A percentile compares a stretch with the other conserved stretches of the same genome.
Evolutionary conservation across 1,139 yeast species (phyloP).

Genomic region (Magnusiomyces suaveolens): DNA sequence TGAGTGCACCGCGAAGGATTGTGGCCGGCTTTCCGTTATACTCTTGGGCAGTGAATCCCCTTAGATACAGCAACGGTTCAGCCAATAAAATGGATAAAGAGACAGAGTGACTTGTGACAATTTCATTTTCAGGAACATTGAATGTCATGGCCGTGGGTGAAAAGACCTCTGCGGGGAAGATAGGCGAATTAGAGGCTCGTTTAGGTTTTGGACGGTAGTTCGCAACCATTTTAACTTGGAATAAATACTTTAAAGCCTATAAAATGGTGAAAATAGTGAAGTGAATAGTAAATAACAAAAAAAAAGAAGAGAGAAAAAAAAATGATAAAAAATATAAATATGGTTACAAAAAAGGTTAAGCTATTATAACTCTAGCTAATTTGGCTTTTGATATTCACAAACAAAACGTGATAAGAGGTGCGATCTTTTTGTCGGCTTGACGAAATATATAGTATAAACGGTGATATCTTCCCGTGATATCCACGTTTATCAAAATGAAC

Average conservation of each 20-base stretch:
- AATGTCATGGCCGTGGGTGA: slow-evolving; percentile 13
- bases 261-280: neutral
- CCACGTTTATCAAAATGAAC: too few species aligned
- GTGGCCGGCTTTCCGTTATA: slow-evolving; percentile 67
- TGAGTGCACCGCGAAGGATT: slow-evolving; percentile 71
- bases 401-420: too few species aligned
- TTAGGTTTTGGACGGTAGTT: neutral
- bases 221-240: neutral
- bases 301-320: too few species aligned
- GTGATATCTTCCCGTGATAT: too few species aligned
- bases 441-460: too few species aligned
- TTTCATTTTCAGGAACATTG: slow-evolving; percentile 12
- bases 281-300: neutral
- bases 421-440: too few species aligned
- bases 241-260: too few species aligned
- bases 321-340: too few species aligned
- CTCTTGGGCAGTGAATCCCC: slow-evolving; percentile 68
- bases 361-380: too few species aligned
- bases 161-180: slow-evolving; percentile 14
- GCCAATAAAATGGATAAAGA: slow-evolving; percentile 46
- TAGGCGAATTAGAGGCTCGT: slow-evolving; percentile 9
- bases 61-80: slow-evolving; percentile 69
- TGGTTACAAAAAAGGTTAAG: too few species aligned
- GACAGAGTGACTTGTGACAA: slow-evolving; percentile 8
- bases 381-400: too few species aligned